Evolutionary conservation across 192 early-diverging fungal genomes (phyloP), one percentile per base, ranked within the genome.

Genomic region (Backusella luteola): DNA sequence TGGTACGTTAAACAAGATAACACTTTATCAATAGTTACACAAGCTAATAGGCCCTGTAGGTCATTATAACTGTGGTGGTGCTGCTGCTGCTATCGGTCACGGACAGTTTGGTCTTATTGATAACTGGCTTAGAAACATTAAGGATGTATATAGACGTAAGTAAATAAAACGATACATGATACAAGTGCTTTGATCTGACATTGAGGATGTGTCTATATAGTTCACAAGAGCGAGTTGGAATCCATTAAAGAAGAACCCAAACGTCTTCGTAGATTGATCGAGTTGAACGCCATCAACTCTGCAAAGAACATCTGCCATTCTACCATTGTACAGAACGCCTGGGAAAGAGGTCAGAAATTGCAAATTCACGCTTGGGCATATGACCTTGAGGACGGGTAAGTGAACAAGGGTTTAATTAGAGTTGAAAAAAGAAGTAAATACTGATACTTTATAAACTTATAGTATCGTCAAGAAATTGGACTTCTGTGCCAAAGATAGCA

Each of bases 71-170:
- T 94, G 93, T 76, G 93, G 93, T 73, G 93, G 93, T 73, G 84
- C 93, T 35, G 82, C 83, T 66, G 90, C 89, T 0, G 90, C 92
- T 7, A 74, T 90, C 76, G 79, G 80, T 15, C 86, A 86, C 66
- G 81, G 86, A 46, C 87, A 91, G 59, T 85, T 87, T 67, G 94
- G 94, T 35, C 83, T 96, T 19, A 90, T 99, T 39, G 94, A 99
- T 82, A 93, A 93, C 85, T 98, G 96, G 96, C 87, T 98, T 36
- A 83, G 90, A n/a, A 90, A 89, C 75, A 94, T 98, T 80, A 93
- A 95, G 84, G 95, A 95, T 76, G 83, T 97, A 19, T 94, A 93
- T 69, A 74, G 86, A 41, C 79, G 86, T 73, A 86, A 93, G 84
- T 87, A 87, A 69, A 11, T 23, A 21, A 34, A 9, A 36, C 6